Base-by-base conservation (phyloP, 345 rosid species). In the Brassica cretica region DNA sequence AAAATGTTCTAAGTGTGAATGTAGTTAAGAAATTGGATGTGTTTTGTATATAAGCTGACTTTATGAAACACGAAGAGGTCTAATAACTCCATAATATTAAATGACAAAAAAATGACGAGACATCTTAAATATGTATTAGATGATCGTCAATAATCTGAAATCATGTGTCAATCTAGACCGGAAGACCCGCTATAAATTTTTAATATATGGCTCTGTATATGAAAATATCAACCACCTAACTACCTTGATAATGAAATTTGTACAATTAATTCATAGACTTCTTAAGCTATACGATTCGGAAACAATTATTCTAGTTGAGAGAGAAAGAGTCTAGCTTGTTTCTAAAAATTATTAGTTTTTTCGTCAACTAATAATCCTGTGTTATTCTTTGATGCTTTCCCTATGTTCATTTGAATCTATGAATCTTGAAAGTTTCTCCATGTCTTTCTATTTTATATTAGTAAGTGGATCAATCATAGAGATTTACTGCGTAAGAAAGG, bases 141-240 rank as follows among this genome's bases (percentile, higher is more conserved):
- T 12, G 24, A 61, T 67, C 44, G 16, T 25, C 65, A 67, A 78
- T 78, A 73, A 78, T 49, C 61, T 64, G 35, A 73, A 46, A 60
- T 66, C 60, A 60, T 63, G 68, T 24, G 24, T 6, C 75, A 51
- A 51, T 64, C 11, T 55, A 64, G 10, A 41, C n/a, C 19, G 2
- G 9, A 32, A 35, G 12, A 35, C 1, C 27, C 10, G 59, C 19
- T 33, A 69, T 39, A 60, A 14, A 4, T 41, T 7, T 62, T 33
- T 30, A n/a, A 16, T 9, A 5, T 9, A 44, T 51, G 64, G 27
- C 18, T 19, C 1, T 19, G 9, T 51, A 56, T 3, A 66, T 8
- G 37, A 51, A 21, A 41, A 21, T 46, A 32, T 10, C 10, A 70
- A 70, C 66, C 16, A 64, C 59, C 72, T 39, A 77, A 71, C 72